These are phyloP conservation scores for Jacaranda mimosifolia DNA, from an alignment of 257 asterid genomes.

Conservation along the genomic window DNA sequence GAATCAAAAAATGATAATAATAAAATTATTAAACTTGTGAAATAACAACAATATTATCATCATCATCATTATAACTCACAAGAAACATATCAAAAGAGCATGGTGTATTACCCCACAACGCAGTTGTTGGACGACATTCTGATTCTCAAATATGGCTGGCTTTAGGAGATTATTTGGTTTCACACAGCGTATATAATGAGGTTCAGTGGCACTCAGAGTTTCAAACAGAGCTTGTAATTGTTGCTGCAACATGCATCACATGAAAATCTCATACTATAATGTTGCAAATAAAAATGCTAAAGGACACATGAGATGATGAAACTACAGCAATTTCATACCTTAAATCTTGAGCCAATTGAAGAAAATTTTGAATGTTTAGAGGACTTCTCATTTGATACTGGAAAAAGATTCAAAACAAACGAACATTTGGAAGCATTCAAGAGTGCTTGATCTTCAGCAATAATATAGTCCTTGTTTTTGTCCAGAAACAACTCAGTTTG, in stretches of 20 bases:
- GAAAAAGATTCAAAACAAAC: conserved; percentile 85
- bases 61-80: not conserved
- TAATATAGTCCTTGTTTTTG: conserved; percentile 96
- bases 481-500: conserved; percentile 95
- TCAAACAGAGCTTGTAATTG: conserved; percentile 66
- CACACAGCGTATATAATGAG: conserved; percentile 76
- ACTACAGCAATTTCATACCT: conserved; percentile 56
- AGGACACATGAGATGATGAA: not conserved
- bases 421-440: conserved; percentile 84
- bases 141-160: conserved; percentile 97
- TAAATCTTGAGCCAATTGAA: conserved; percentile 93
- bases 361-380: conserved; percentile 94
- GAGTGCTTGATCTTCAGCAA: conserved; percentile 97
- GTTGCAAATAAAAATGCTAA: conserved; percentile 26
- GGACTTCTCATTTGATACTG: conserved; percentile 81
- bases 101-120: conserved; percentile 90
- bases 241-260: conserved; percentile 52
- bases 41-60: too few relatives aligned
- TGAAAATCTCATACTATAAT: conserved; percentile 28
- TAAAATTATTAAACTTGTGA: conserved; percentile 22
- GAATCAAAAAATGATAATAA: conserved; percentile 9
- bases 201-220: conserved; percentile 63
- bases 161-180: conserved; percentile 97
- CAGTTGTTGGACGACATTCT: conserved; percentile 92
- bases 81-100: conserved; percentile 28